These are phyloP conservation scores for Solanum lignicaule DNA, from an alignment of 257 asterid genomes.

Conservation along the genomic window DNA sequence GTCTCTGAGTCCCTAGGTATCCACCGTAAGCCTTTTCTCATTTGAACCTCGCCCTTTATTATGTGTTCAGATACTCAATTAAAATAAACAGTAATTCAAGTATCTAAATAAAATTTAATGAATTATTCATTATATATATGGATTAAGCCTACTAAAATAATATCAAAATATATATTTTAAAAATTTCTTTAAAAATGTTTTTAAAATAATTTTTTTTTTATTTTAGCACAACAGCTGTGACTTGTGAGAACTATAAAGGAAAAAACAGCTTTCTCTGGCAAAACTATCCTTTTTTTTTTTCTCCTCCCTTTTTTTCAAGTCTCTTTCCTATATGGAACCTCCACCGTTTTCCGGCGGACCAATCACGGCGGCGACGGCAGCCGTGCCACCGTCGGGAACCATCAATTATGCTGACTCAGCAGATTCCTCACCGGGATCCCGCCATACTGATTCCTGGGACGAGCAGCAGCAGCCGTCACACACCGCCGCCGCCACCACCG, in stretches of 20 bases:
- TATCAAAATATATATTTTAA: no score
- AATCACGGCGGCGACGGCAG: conserved; percentile 7
- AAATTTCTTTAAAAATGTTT: no score
- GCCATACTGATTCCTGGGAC: conserved; percentile 60
- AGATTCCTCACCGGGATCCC: conserved; percentile 66
- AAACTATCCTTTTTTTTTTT: conserved; percentile 2
- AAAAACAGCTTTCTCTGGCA: not conserved
- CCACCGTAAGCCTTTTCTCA: not conserved
- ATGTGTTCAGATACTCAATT: no score
- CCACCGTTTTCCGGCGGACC: conserved; percentile 37
- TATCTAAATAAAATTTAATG: not conserved
- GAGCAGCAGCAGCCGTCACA: conserved; percentile 14
- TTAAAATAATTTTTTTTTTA: no score
- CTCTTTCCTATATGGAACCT: conserved; percentile 51
- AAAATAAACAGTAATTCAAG: not conserved
- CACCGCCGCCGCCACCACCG: conserved; percentile 14
- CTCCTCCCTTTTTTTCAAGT: not conserved
- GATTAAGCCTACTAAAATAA: not conserved
- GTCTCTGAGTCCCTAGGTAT: not conserved
- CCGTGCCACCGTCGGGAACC: conserved; percentile 1
- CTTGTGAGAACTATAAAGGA: not conserved
- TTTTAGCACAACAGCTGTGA: not conserved
- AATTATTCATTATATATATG: no score
- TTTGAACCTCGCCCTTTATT: not conserved
- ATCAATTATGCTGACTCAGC: conserved; percentile 27